Evolutionary conservation across 2,329 filamentous ascomycete genomes (phyloP).

Genomic region (Neonectria magnoliae): DNA sequence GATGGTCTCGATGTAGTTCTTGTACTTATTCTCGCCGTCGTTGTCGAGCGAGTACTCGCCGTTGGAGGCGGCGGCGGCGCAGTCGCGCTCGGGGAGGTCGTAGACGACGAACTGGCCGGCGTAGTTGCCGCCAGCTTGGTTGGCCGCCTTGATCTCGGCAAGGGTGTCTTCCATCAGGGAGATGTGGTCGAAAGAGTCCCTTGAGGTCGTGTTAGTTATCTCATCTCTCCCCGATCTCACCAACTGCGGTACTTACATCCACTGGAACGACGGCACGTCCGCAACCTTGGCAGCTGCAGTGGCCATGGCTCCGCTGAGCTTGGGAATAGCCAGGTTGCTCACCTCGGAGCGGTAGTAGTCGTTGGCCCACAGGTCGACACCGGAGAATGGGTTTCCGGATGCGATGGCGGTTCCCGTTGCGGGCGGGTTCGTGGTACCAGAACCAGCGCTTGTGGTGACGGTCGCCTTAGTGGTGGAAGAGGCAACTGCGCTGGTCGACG

Average conservation of each 20-base stretch:
- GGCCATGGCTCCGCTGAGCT: constrained; percentile 64
- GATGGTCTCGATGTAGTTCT: constrained; percentile 64
- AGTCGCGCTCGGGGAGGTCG: constrained; percentile 68
- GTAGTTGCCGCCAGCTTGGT: constrained; percentile 51
- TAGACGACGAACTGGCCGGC: constrained; percentile 65
- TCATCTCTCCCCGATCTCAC: fast-evolving
- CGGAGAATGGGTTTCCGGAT: constrained; percentile 65
- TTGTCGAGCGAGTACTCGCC: constrained; percentile 63
- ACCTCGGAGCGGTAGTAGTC: constrained; percentile 66
- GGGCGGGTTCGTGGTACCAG: constrained; percentile 36
- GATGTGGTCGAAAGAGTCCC: constrained; percentile 61
- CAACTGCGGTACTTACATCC: constrained; percentile 52
- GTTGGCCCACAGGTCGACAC: constrained; percentile 63
- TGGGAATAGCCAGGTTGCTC: constrained; percentile 67
- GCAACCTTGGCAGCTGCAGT: constrained; percentile 63
- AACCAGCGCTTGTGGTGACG: constrained; percentile 10
- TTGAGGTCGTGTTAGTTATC: constrained; percentile 36
- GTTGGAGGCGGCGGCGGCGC: constrained; percentile 65
- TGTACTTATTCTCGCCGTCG: constrained; percentile 63
- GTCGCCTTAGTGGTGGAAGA: constrained; percentile 7
- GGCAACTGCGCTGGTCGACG: constrained; percentile 25
- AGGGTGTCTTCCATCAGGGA: constrained; percentile 58
- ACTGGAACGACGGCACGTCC: constrained; percentile 63
- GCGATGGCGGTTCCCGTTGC: constrained; percentile 52
- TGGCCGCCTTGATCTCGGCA: constrained; percentile 53